Base-by-base conservation (phyloP, 148 eudicot genomes). In the Euryodendron excelsum region DNA sequence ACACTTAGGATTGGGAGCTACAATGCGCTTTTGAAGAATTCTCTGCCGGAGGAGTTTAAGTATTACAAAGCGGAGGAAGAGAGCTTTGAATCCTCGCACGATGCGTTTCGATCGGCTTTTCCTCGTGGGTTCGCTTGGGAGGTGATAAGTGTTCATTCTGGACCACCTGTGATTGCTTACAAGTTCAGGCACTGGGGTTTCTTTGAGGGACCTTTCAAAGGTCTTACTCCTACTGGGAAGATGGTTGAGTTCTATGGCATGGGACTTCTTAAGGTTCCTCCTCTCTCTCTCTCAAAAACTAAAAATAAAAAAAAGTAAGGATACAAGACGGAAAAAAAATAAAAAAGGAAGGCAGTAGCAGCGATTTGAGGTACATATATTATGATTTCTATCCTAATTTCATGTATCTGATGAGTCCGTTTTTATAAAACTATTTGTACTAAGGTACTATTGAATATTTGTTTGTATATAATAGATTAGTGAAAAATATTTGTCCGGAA, bases 71-170 rank as follows among this genome's bases (percentile, higher is more conserved):
- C 91, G 3, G 94, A 91, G 4, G 90, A 92, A 85, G 98, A 92
- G 81, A 92, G 78, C 70, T 92, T 92, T 28, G 94, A 94, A 64
- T 90, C 97, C 1, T 94, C 98, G 17, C 96, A 91, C 58, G 90
- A 93, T 7, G 78, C 52, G 0, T 94, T 94, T 15, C 84, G 85
- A 48, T 81, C 88, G 0, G 97, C 93, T 3, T 89, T 94, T 77
- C 98, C 98, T 11, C 84, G 97, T 5, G 98, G 98, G 13, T 94
- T 94, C 30, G 92, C 94, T 1, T 94, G 96, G 97, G 98, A 94
- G 77, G 96, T 94, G 53, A 61, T 86, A 4, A 67, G 84, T 36
- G 97, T 92, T 45, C 89, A 91, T n/a, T 91, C 93, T 1, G 93
- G 92, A 11, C 97, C 98, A 0, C 98, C 98, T 0, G 30, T 23